Base-by-base conservation (phyloP, 371 early-diverging fungal species). In the Conidiobolus incongruus region DNA sequence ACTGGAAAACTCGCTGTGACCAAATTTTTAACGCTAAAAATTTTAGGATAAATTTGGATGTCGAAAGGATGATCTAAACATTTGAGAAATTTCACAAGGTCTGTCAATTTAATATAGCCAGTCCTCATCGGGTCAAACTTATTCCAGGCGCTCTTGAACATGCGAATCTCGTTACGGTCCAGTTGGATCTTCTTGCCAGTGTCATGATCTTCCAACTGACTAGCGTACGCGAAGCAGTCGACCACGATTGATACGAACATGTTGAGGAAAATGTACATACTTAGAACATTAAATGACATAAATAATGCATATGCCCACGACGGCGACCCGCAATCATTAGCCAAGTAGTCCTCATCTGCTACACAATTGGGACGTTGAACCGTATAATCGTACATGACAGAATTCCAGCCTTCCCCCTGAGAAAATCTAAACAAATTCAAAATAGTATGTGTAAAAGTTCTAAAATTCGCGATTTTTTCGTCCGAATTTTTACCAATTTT, bases 371-470 rank as follows among this genome's bases (percentile, higher is more conserved):
- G 77, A 8, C 49, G 47, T 45, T 73, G 69, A 0, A 75, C 52
- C 2, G 72, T 62, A 47, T 65, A 72, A 44, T 76, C 75, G 45
- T 71, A 71, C 72, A 76, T 74, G 8, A 75, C 59, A 11, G 62
- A 55, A 42, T 79, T 76, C 79, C 79, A 79, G 10, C 67, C 72
- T 54, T 79, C 79, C 10, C 77, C 77, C 17, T 71, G 72, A 1
- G 74, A 70, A 49, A 70, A 70, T 28, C 77, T 63, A 2, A 73
- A 60, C 42, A 76, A 61, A 24, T 68, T 67, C n/a, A 72, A 58
- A 49, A 79, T 47, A 1, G 77, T 59, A 19, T 54, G 60, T 15
- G 61, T 54, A 50, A 65, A 67, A 19, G 56, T 51, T 30, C 75
- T 53, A 45, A 79, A 79, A 49, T 79, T 75, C 38, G 68, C 65